Conservation (phyloP, 2,329 filamentous ascomycete genomes). For the Xylariaceae sp. region DNA sequence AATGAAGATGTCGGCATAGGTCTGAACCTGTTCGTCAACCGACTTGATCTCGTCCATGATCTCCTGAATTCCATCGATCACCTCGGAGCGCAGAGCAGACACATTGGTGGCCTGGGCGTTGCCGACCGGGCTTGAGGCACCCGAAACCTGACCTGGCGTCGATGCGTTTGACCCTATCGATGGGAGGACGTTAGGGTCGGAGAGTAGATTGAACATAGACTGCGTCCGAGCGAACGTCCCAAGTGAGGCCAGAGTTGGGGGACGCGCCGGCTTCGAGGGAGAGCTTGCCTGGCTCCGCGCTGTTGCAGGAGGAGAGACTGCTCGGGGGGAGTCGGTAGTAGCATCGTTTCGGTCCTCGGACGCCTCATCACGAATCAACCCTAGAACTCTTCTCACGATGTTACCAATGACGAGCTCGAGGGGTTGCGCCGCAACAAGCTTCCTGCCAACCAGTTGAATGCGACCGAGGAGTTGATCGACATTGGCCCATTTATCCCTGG, state of each 20-base stretch:
- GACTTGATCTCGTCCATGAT: conserved; percentile 94
- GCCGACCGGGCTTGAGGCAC: conserved; percentile 56
- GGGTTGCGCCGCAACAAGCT: conserved; percentile 82
- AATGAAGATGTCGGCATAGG: conserved; percentile 88
- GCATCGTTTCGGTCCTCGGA: conserved; percentile 76
- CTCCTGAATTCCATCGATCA: conserved; percentile 92
- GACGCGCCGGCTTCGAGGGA: conserved; percentile 49
- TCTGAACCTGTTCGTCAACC: conserved; percentile 91
- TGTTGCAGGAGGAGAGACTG: conserved; percentile 27
- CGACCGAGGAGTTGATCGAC: conserved; percentile 80
- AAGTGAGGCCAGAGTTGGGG: conserved; percentile 67
- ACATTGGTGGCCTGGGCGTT: conserved; percentile 52
- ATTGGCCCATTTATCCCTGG: conserved; percentile 78
- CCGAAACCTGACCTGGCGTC: conserved; percentile 53
- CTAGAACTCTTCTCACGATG: conserved; percentile 87
- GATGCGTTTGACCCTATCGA: conserved; percentile 56
- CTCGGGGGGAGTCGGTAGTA: conserved; percentile 63
- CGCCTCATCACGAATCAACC: conserved; percentile 89
- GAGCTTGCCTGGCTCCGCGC: conserved; percentile 22
- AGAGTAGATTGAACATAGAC: conserved; percentile 88
- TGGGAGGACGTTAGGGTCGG: conserved; percentile 64
- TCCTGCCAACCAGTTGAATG: conserved; percentile 78
- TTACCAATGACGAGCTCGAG: conserved; percentile 93
- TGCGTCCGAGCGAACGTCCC: conserved; percentile 72
- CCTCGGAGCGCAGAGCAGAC: conserved; percentile 83